Percentiles rank a stretch among this genome's conserved stretches.
Conservation (phyloP, 1,139 yeast species). For the Yamadazyma pseudoaaseri region DNA sequence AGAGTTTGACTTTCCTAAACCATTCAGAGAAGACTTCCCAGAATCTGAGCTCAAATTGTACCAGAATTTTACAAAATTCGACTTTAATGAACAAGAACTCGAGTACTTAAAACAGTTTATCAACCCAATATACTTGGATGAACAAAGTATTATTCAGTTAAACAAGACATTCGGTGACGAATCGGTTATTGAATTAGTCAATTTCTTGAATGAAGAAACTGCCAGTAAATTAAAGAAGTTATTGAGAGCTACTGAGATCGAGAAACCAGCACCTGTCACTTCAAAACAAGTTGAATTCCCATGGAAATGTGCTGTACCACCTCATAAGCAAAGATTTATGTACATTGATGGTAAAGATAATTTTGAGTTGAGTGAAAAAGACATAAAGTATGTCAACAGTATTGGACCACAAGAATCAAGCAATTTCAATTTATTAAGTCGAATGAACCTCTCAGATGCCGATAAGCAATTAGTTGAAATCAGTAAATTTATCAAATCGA, state of each 20-base stretch:
- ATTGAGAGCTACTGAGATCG: constrained; percentile 54
- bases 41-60: constrained; percentile 25
- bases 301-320: constrained; percentile 92
- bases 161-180: constrained; percentile 58
- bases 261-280: constrained; percentile 55
- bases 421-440: constrained; percentile 41
- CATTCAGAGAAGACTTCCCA: constrained; percentile 34
- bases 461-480: constrained; percentile 47
- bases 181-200: constrained; percentile 66
- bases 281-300: constrained; percentile 62
- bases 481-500: constrained; percentile 58
- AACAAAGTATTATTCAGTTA: constrained; percentile 40
- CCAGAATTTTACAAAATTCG: constrained; percentile 20
- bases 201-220: constrained; percentile 55
- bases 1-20: constrained; percentile 80
- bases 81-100: constrained; percentile 36
- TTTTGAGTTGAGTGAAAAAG: constrained; percentile 24
- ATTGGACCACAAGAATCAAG: constrained; percentile 52
- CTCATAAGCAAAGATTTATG: constrained; percentile 86
- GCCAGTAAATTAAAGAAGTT: constrained; percentile 24
- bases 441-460: constrained; percentile 16
- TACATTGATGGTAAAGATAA: constrained; percentile 67
- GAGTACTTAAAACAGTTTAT: constrained; percentile 51
- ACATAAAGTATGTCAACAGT: constrained; percentile 26
- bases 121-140: constrained; percentile 52